Percentiles rank a stretch among this genome's conserved stretches.
Evolutionary conservation across 805 yeast genomes (phyloP).

Genomic region (Candida maltosa): DNA sequence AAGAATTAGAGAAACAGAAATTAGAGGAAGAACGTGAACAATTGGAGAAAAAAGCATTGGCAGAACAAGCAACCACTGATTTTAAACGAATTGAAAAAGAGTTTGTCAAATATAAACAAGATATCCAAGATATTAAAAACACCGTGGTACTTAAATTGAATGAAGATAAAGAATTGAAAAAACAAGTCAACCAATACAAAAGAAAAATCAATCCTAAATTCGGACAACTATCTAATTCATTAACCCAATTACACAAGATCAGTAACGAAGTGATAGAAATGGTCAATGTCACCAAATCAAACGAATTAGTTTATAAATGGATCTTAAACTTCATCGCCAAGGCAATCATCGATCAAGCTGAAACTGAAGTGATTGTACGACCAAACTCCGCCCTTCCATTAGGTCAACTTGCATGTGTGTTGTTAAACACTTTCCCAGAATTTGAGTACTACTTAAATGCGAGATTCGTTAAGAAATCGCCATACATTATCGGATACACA

Average conservation of each 20-base stretch:
- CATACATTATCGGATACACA: conserved; percentile 78
- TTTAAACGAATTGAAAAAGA: conserved; percentile 35
- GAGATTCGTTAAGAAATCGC: conserved; percentile 87
- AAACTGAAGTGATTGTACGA: conserved; percentile 80
- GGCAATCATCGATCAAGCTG: conserved; percentile 86
- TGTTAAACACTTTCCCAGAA: conserved; percentile 49
- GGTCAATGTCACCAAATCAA: conserved; percentile 44
- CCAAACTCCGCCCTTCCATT: conserved; percentile 78
- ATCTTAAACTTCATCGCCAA: conserved; percentile 80
- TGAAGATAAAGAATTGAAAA: conserved; percentile 50
- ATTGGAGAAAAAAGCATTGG: conserved; percentile 20
- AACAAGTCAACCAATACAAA: conserved; percentile 54
- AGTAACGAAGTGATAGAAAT: conserved; percentile 48
- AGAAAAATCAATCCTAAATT: conserved; percentile 83
- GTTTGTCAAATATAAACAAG: conserved; percentile 47
- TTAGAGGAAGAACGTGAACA: conserved; percentile 16
- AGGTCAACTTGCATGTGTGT: conserved; percentile 57
- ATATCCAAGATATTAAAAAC: conserved; percentile 55
- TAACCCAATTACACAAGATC: conserved; percentile 52
- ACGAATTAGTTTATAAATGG: conserved; percentile 64
- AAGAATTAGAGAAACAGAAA: conserved; percentile 14
- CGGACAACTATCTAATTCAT: conserved; percentile 84
- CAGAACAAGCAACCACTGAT: conserved; percentile 31
- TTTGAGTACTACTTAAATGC: conserved; percentile 63
- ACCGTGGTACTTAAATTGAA: conserved; percentile 55